Conservation (phyloP, 768 basidiomycete species). For the Amanita inopinata region DNA sequence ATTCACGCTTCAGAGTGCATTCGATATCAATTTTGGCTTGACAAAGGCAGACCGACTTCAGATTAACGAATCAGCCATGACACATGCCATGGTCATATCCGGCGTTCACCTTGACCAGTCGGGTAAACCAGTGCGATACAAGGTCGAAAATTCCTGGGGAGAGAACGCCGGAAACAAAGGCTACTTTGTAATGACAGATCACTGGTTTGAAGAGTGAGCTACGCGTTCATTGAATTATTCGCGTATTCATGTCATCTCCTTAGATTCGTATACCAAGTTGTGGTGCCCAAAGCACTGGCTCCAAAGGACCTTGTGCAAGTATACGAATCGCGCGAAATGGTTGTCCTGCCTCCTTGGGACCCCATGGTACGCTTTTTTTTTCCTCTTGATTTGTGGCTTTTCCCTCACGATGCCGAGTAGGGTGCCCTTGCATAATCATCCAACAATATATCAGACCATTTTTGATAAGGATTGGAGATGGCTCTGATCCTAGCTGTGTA, state of each 20-base stretch:
- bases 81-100: slow-evolving; percentile 92
- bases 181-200: slow-evolving; percentile 85
- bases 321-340: slow-evolving; percentile 54
- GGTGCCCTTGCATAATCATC: slow-evolving; percentile 18
- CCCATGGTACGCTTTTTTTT: slow-evolving; percentile 52
- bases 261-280: slow-evolving; percentile 90
- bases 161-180: slow-evolving; percentile 70
- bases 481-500: too few species aligned
- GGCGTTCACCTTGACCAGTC: slow-evolving; percentile 76
- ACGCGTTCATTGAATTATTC: slow-evolving; percentile 6
- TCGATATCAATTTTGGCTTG: slow-evolving; percentile 70
- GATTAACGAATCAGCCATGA: slow-evolving; percentile 83
- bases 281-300: slow-evolving; percentile 72
- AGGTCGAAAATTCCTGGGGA: slow-evolving; percentile 97
- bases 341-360: slow-evolving; percentile 85
- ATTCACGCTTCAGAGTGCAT: slow-evolving; percentile 47
- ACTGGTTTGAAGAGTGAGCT: slow-evolving; percentile 85
- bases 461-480: too few species aligned
- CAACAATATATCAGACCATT: not conserved
- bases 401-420: slow-evolving; percentile 11
- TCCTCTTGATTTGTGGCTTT: not conserved
- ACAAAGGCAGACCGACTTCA: slow-evolving; percentile 81
- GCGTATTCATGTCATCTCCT: not conserved
- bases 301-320: slow-evolving; percentile 76
- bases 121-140: slow-evolving; percentile 81